A percentile compares a stretch with the other conserved stretches of the same genome.
phyloP scores from a whole-genome alignment of 78 protist genomes.

The Polysphondylium violaceum region DNA sequence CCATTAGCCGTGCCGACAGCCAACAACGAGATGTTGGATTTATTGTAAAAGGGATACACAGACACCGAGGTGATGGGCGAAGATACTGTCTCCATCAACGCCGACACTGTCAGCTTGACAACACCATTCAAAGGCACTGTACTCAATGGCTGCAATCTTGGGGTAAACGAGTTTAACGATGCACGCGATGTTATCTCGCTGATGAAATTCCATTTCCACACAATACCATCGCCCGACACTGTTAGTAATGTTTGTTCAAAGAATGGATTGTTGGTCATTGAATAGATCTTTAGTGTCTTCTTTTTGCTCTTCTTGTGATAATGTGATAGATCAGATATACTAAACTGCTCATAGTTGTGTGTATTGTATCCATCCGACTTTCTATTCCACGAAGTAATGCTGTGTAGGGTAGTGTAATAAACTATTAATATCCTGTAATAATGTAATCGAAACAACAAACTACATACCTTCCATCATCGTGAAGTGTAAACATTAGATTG shows the following conservation, averaged over 20 bases:
- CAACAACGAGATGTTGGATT: constrained; percentile 9
- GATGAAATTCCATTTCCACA: constrained; percentile 74
- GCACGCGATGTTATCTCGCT: constrained; percentile 19
- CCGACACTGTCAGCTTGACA: constrained; percentile 40
- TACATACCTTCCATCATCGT: constrained; percentile 76
- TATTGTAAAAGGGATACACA: constrained; percentile 62
- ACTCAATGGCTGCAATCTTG: constrained; percentile 15
- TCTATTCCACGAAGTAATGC: constrained; percentile 41
- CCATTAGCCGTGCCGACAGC: constrained; percentile 66
- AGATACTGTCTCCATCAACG: constrained; percentile 27
- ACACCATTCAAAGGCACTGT: constrained; percentile 59
- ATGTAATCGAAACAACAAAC: background rate
- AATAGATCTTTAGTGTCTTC: constrained; percentile 26
- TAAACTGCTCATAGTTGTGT: constrained; percentile 55
- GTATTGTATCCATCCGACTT: background rate
- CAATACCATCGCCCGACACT: constrained; percentile 55
- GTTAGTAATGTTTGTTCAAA: constrained; percentile 47
- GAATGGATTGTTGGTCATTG: constrained; percentile 38
- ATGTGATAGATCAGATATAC: constrained; percentile 58
- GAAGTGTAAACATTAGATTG: constrained; percentile 64
- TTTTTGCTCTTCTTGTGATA: constrained; percentile 56
- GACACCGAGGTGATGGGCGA: constrained; percentile 48
- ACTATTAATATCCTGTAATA: too few relatives aligned
- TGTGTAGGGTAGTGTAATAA: too few relatives aligned
- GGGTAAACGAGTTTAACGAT: background rate